phyloP scores from a whole-genome alignment of 2,329 filamentous ascomycete species.

The Fusarium piperis region DNA sequence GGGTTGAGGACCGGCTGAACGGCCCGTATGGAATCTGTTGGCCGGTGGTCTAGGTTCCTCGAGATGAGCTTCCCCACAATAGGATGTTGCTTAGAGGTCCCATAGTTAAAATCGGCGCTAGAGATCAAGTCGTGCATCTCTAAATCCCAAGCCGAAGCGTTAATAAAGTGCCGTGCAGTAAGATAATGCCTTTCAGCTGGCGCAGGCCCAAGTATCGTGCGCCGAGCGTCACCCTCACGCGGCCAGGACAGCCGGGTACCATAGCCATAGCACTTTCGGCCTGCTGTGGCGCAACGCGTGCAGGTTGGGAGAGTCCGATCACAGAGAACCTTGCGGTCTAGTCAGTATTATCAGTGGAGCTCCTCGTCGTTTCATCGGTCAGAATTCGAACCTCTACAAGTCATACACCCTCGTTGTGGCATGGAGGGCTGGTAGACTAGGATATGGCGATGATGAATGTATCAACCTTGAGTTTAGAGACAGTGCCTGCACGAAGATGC shows the following conservation, averaged over 20 bases:
- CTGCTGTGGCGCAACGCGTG: slow-evolving; percentile 6
- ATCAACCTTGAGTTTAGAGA: not conserved
- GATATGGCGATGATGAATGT: not conserved
- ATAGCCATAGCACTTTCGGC: slow-evolving; percentile 21
- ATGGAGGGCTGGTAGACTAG: not conserved
- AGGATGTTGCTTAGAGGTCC: not conserved
- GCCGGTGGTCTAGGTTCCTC: fast-evolving
- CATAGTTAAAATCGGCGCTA: not conserved
- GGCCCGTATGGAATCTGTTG: fast-evolving
- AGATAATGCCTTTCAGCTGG: not conserved
- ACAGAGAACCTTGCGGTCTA: slow-evolving; percentile 34
- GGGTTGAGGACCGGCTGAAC: not conserved
- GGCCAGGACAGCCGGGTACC: slow-evolving; percentile 32
- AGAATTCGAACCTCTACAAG: slow-evolving; percentile 17
- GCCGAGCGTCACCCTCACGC: slow-evolving; percentile 3
- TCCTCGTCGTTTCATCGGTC: fast-evolving
- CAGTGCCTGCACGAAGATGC: not conserved
- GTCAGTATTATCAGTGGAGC: not conserved
- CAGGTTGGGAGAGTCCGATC: slow-evolving; percentile 24
- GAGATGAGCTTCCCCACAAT: not conserved
- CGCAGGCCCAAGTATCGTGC: slow-evolving; percentile 15
- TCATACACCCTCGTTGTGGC: slow-evolving; percentile 18
- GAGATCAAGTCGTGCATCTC: slow-evolving; percentile 12
- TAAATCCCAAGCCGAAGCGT: slow-evolving; percentile 21
- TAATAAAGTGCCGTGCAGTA: not conserved